Base-by-base conservation (phyloP, 106 monocot species). In the Phalaenopsis equestris region DNA sequence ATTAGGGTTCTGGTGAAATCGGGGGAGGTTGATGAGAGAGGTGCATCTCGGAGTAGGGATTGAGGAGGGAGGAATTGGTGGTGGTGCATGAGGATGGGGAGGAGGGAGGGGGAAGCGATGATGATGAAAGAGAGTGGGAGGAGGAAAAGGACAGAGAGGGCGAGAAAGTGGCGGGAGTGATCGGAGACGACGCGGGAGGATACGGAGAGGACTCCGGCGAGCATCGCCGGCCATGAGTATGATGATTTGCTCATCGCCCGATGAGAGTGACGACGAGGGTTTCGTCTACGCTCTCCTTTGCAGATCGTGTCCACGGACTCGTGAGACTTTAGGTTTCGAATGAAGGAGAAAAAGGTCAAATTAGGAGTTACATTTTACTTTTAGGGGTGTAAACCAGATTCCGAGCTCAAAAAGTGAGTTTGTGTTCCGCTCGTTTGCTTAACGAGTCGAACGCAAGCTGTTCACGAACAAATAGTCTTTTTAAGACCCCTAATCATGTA, bases 121-220 rank as follows among this genome's bases (percentile, higher is more conserved):
- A 79, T 43, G 23, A 64, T 43, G 68, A 68, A 70, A 36, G 79
- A 80, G 70, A 80, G 79, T 3, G 79, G 68, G 48, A 70, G 68
- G 49, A 80, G 67, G 47, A 70, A 70, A 21, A 80, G 79, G 67
- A 70, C 46, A 3, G 68, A 70, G 21, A 80, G 70, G 36, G 68
- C 79, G 79, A 70, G 68, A 48, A 80, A 70, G 79, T 80, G 79
- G 8, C 79, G 79, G 79, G 79, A 68, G 79, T 80, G 79, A 41
- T 46, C 68, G 70, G 79, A 67, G 3, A 80, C 68, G 68, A 80
- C 68, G 30, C 67, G 79, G 67, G 3, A 46, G 36, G 79, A 68
- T 21, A 70, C 79, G 36, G 79, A 43, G 46, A 80, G 10, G n/a
- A 70, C 43, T 4, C 79, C 79, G 68, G 79, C 68, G 23, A 76